phyloP scores from a whole-genome alignment of 768 basidiomycete genomes.

The Psilocybe azurescens region DNA sequence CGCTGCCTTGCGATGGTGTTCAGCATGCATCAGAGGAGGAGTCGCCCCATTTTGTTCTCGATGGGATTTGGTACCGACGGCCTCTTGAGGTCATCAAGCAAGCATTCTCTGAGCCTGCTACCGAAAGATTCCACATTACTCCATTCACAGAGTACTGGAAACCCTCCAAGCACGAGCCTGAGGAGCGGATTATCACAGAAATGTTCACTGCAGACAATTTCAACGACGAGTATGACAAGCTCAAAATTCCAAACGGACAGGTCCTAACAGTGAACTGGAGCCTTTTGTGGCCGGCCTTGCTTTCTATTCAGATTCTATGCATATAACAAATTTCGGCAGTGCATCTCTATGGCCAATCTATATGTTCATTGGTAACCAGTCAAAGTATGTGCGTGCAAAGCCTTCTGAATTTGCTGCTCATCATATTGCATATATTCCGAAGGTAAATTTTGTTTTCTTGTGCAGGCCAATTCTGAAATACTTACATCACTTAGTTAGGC shows the following conservation, averaged over 20 bases:
- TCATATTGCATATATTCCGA: constrained; percentile 45
- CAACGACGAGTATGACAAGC: constrained; percentile 20
- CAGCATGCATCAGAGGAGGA: constrained; percentile 23
- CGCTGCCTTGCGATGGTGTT: constrained; percentile 21
- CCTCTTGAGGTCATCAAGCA: constrained; percentile 15
- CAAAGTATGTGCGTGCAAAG: constrained; percentile 38
- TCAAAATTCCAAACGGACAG: constrained; percentile 15
- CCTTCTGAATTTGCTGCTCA: constrained; percentile 36
- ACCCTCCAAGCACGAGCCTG: constrained; percentile 4
- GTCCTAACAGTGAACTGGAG: constrained; percentile 24
- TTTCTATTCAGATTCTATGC: constrained; percentile 41
- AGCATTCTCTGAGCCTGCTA: constrained; percentile 13
- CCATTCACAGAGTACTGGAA: constrained; percentile 31
- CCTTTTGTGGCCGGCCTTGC: constrained; percentile 31
- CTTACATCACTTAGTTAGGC: constrained; percentile 17
- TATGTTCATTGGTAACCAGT: constrained; percentile 39
- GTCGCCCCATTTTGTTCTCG: constrained; percentile 27
- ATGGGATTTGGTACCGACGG: constrained; percentile 18
- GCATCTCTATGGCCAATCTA: constrained; percentile 47
- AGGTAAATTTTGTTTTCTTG: constrained; percentile 26
- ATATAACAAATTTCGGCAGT: constrained; percentile 39
- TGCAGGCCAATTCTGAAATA: neutral
- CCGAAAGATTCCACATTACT: constrained; percentile 24
- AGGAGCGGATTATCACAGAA: constrained; percentile 23
- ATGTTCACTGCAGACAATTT: constrained; percentile 26